A percentile compares a stretch with the other conserved stretches of the same genome.
Conservation (phyloP, 768 basidiomycete species). For the Lactifluus hygrophoroides region DNA sequence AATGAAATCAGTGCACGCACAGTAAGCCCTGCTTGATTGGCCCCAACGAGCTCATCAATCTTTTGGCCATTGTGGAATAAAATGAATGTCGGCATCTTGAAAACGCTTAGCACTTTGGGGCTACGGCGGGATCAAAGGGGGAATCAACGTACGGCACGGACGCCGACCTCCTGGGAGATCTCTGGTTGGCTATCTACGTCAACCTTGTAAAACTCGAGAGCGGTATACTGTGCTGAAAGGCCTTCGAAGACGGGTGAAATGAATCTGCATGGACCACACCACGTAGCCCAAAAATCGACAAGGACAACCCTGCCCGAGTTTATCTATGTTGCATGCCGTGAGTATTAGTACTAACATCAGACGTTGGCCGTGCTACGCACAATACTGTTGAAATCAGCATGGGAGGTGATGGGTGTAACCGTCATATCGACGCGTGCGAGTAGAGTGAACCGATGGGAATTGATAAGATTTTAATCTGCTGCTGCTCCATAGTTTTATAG, state of each 20-base stretch:
- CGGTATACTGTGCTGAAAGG: conserved; percentile 32
- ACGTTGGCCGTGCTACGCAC: conserved; percentile 29
- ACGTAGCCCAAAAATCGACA: conserved; percentile 71
- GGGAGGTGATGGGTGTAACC: not conserved
- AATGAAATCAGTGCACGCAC: conserved; percentile 23
- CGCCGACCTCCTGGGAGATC: conserved; percentile 48
- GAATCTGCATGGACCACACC: conserved; percentile 64
- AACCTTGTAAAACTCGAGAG: conserved; percentile 60
- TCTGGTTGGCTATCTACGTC: conserved; percentile 54
- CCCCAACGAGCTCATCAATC: conserved; percentile 39
- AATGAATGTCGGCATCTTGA: conserved; percentile 39
- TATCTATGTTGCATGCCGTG: conserved; percentile 31
- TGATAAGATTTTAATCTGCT: not conserved
- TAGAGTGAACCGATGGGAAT: not conserved
- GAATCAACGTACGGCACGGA: conserved; percentile 48
- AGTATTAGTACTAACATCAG: conserved; percentile 1
- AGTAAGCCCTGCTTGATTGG: conserved; percentile 34
- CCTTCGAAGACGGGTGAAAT: conserved; percentile 62
- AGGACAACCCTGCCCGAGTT: conserved; percentile 38
- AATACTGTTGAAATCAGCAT: conserved; percentile 12
- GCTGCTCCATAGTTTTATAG: too few species aligned
- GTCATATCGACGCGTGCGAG: not conserved
- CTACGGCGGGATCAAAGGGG: not conserved
- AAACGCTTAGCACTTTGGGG: not conserved
- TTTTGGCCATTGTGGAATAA: conserved; percentile 32